Percentiles rank a stretch among this genome's conserved stretches.
Conservation (phyloP, 768 basidiomycete species). For the Lactarius psammicola region DNA sequence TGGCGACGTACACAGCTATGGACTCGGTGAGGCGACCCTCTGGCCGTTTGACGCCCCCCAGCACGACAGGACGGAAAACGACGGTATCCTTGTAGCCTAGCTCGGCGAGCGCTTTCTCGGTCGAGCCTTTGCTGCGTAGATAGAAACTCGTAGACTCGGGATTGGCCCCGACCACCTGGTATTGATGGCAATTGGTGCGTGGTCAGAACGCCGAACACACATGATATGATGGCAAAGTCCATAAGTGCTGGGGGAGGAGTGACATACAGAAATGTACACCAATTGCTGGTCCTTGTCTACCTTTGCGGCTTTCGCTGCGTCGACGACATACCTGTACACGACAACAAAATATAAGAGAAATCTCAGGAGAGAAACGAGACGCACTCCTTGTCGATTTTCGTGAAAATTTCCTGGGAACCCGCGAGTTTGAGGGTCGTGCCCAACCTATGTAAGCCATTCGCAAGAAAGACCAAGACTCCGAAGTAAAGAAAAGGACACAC, state of each 20-base stretch:
- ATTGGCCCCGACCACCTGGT: slow-evolving; percentile 50
- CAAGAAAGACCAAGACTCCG: too few relatives aligned
- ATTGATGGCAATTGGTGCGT: not conserved
- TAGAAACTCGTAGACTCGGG: slow-evolving; percentile 54
- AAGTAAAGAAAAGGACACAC: slow-evolving; percentile 36
- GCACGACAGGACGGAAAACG: slow-evolving; percentile 61
- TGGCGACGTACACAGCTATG: slow-evolving; percentile 1
- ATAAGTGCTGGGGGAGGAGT: slow-evolving; percentile 21
- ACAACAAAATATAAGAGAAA: not conserved
- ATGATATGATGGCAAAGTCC: not conserved
- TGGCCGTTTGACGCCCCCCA: slow-evolving; percentile 32
- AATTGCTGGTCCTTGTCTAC: slow-evolving; percentile 52
- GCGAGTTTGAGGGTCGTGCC: slow-evolving; percentile 64
- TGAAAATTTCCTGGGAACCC: slow-evolving; percentile 63
- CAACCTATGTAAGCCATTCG: slow-evolving; percentile 39
- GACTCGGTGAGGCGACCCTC: not conserved
- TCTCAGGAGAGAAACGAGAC: not conserved
- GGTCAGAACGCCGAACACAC: not conserved
- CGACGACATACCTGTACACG: slow-evolving; percentile 61
- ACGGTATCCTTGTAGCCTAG: slow-evolving; percentile 72
- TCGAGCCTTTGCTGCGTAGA: slow-evolving; percentile 65
- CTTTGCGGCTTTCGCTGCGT: slow-evolving; percentile 61
- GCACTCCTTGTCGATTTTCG: slow-evolving; percentile 77
- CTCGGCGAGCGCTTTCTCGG: slow-evolving; percentile 63
- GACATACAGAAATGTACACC: slow-evolving; percentile 65